A percentile compares a stretch with the other conserved stretches of the same genome.
Conservation (phyloP, 108 stramenopile species). For the Nitzschia sp. region DNA sequence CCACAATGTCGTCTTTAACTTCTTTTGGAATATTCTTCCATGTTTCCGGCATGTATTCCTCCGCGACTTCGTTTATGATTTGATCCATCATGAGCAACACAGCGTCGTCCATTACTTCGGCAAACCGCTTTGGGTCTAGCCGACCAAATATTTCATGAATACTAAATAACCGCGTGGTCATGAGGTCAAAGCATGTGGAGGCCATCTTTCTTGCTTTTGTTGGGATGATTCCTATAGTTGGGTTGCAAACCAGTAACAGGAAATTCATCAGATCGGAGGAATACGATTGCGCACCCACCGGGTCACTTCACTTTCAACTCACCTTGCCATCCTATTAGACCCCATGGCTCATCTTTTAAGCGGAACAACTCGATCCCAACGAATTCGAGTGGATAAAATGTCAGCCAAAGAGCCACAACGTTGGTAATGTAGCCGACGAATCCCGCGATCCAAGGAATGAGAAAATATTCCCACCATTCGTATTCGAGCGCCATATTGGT, state of each 20-base stretch:
- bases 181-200: constrained; percentile 77
- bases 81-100: constrained; percentile 83
- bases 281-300: background rate
- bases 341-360: constrained; percentile 81
- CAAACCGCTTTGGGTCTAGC: constrained; percentile 81
- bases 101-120: constrained; percentile 79
- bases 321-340: constrained; percentile 91
- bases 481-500: constrained; percentile 40
- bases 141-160: constrained; percentile 86
- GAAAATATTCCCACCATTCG: constrained; percentile 55
- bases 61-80: constrained; percentile 83
- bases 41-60: constrained; percentile 75
- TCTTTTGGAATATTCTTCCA: constrained; percentile 80
- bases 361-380: constrained; percentile 78
- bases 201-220: constrained; percentile 93
- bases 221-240: constrained; percentile 75
- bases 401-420: constrained; percentile 90
- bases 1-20: constrained; percentile 79
- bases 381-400: constrained; percentile 90
- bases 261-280: too few species aligned
- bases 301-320: background rate
- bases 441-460: constrained; percentile 57
- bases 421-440: constrained; percentile 88
- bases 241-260: background rate
- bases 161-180: constrained; percentile 86